phyloP scores from a whole-genome alignment of 1,139 yeast genomes.

The Saccharomyces hybrid region DNA sequence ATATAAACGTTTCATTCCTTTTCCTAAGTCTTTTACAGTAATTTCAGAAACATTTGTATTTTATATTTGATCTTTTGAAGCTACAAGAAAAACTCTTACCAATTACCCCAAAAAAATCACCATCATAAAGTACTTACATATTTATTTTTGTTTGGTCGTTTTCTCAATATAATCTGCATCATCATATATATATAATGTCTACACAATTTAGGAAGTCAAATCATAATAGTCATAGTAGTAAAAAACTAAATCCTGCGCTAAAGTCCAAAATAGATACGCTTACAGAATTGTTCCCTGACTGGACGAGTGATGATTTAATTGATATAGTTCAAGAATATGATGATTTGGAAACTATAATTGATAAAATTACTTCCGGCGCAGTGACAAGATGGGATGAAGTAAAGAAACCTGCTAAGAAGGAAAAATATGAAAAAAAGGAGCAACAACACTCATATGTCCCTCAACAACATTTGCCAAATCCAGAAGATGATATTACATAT shows the following conservation, averaged over 20 bases:
- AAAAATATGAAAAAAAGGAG: slow-evolving; percentile 33
- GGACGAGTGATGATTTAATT: slow-evolving; percentile 81
- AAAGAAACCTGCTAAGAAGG: slow-evolving; percentile 45
- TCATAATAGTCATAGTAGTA: slow-evolving; percentile 12
- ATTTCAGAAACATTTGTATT: background rate
- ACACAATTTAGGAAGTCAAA: slow-evolving; percentile 1
- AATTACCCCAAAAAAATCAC: background rate
- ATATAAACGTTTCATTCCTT: background rate
- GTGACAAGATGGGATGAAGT: slow-evolving; percentile 59
- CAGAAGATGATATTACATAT: background rate
- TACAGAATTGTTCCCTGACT: slow-evolving; percentile 86
- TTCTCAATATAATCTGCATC: slow-evolving; percentile 1
- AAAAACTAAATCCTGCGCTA: slow-evolving; percentile 36
- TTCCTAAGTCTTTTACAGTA: background rate
- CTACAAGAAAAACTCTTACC: background rate
- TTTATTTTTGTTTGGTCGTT: slow-evolving; percentile 1
- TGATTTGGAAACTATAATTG: slow-evolving; percentile 73
- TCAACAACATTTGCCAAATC: background rate
- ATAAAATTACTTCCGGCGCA: slow-evolving; percentile 77
- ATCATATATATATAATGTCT: slow-evolving; percentile 1
- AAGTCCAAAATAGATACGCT: slow-evolving; percentile 51
- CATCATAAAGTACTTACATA: background rate
- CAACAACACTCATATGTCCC: slow-evolving; percentile 14
- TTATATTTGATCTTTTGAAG: background rate
- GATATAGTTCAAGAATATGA: slow-evolving; percentile 69